A percentile compares a stretch with the other conserved stretches of the same genome.
These are phyloP conservation scores for Talaromyces islandicus DNA, from an alignment of 2,329 filamentous ascomycete species.

Conservation along the genomic window DNA sequence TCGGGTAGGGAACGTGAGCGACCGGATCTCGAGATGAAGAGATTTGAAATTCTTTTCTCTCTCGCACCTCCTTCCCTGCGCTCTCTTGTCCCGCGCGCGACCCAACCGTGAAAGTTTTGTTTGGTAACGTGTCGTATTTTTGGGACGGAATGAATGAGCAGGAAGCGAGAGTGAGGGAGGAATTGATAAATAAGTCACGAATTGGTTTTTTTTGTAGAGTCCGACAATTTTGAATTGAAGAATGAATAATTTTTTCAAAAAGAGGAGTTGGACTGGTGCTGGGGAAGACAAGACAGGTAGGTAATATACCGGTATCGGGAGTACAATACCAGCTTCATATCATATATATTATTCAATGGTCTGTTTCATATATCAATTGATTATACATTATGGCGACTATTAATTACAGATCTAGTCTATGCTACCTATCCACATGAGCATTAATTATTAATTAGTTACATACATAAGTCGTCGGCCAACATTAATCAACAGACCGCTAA, in stretches of 20 bases:
- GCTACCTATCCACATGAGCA: background rate
- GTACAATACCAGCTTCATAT: background rate
- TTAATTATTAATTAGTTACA: background rate
- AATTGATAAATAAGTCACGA: background rate
- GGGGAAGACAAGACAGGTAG: background rate
- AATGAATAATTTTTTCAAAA: no score
- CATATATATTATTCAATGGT: background rate
- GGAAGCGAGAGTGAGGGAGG: no score
- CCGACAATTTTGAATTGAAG: no score
- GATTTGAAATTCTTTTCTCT: background rate
- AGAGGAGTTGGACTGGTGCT: no score
- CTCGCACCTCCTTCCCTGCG: no score
- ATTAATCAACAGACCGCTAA: constrained; percentile 28
- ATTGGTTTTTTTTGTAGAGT: background rate
- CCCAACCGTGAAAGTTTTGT: background rate
- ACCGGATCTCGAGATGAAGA: background rate
- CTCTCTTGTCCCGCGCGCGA: no score
- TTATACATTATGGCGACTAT: background rate
- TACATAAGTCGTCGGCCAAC: background rate
- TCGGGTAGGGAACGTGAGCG: background rate
- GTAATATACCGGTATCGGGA: background rate
- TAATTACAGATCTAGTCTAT: background rate
- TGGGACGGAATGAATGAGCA: no score
- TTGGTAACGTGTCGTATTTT: background rate
- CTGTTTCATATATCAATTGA: background rate